Evolutionary conservation across 2,329 filamentous ascomycete species (phyloP), one percentile per base, ranked within the genome.

Genomic region (Rugonectria rugulosa): DNA sequence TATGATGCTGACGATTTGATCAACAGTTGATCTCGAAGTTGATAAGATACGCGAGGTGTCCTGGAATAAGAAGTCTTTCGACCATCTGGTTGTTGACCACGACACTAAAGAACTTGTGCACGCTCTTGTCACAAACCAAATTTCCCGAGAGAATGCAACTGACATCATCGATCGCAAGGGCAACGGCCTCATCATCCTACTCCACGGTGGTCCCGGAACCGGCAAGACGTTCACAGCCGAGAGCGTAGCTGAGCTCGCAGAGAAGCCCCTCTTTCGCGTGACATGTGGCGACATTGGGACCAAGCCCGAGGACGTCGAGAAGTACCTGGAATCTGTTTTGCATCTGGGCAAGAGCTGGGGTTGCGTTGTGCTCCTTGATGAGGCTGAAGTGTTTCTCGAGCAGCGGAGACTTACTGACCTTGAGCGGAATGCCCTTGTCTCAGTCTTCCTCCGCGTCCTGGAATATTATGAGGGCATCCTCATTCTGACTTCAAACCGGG

Each of bases 401-500:
- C 57, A 63, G 11, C 57, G 69, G 21, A 58, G 50, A 3, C 43
- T 58, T 3, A 44, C 54, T 2, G 64, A 70, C 29, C 46, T 70
- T 2, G 40, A 61, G 29, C 62, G 68, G 3, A 70, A 72, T 20
- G 62, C 60, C 2, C 51, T 67, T 3, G 61, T 68, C 1, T 60
- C 34, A 23, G 72, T 75, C 0, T 75, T 76, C 37, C 58, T 75
- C 5, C 68, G 73, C 6, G 65, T 70, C 0, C 60, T 76, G 3
- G 72, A 73, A 38, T 74, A 73, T 48, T 73, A 72, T 49, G 61
- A 64, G 5, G 71, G 73, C 6, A 75, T 75, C 17, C 50, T 75
- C 1, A 69, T 75, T 29, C 61, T 75, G 3, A 75, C 72, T 0
- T 70, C 68, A 11, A 75, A 75, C 43, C 68, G 73, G 3, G 70